phyloP scores from a whole-genome alignment of 495 filamentous ascomycete species.

The Articulospora tetracladia region DNA sequence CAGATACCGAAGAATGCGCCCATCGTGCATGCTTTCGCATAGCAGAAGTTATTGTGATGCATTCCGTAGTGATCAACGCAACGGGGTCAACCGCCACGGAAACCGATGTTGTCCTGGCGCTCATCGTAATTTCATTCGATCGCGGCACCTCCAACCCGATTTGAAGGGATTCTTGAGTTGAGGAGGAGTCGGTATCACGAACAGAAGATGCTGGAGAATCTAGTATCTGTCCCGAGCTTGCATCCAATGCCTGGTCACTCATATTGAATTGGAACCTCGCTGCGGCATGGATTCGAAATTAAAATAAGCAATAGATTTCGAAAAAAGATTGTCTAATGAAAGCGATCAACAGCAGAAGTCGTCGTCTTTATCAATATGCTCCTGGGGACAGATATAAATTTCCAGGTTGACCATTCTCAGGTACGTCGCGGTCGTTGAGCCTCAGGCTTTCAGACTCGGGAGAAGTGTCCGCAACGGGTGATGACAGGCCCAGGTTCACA shows the following conservation, averaged over 20 bases:
- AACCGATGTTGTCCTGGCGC: constrained; percentile 24
- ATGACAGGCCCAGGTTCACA: neutral
- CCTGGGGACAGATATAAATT: neutral
- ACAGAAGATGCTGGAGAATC: constrained; percentile 6
- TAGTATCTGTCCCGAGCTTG: constrained; percentile 11
- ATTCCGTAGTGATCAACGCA: constrained; percentile 96
- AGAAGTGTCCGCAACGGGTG: neutral
- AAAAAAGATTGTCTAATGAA: neutral
- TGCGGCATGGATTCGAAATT: constrained; percentile 13
- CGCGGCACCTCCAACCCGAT: constrained; percentile 3
- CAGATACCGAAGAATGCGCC: constrained; percentile 93
- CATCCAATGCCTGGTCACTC: constrained; percentile 16
- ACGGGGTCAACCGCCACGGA: constrained; percentile 91
- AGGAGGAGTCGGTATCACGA: constrained; percentile 3
- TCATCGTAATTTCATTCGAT: constrained; percentile 8
- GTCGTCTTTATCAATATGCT: neutral
- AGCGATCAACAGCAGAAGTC: constrained; percentile 2
- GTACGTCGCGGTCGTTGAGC: neutral
- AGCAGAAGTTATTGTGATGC: constrained; percentile 94
- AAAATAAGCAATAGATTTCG: neutral
- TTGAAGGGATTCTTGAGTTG: neutral
- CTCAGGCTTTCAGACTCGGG: neutral
- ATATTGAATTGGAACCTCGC: constrained; percentile 8
- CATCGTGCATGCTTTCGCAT: constrained; percentile 98
- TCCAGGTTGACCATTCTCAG: neutral